phyloP scores from a whole-genome alignment of 805 yeast genomes.

The Saturnispora serradocipensis region DNA sequence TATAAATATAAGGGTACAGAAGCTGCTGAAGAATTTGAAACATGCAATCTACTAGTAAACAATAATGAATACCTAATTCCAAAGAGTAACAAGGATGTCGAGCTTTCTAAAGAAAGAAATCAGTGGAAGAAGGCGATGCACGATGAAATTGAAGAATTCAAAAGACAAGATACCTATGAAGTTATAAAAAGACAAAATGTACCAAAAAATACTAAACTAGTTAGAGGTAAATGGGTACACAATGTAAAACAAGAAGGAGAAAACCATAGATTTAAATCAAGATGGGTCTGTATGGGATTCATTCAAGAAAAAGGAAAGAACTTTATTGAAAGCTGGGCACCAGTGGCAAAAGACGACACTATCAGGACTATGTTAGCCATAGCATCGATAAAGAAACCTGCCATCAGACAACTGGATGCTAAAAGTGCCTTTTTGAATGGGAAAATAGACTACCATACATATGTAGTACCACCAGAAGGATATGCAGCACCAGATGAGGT shows the following conservation, averaged over 20 bases:
- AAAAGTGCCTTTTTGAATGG: background rate
- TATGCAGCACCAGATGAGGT: background rate
- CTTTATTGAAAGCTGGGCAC: too few relatives aligned
- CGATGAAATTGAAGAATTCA: background rate
- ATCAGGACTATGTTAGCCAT: too few relatives aligned
- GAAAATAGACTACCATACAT: background rate
- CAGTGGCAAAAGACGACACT: too few relatives aligned
- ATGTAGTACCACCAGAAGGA: background rate
- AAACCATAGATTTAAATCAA: too few relatives aligned
- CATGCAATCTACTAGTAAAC: background rate
- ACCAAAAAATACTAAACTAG: background rate
- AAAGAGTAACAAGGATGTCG: background rate
- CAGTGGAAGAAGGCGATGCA: background rate
- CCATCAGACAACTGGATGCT: background rate
- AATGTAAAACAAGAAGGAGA: too few relatives aligned
- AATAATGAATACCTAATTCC: background rate
- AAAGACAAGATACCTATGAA: background rate
- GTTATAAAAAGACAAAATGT: background rate
- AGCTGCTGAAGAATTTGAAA: background rate
- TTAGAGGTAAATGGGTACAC: background rate
- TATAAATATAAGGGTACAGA: too few relatives aligned
- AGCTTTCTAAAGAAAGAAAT: background rate
- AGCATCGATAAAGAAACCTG: background rate
- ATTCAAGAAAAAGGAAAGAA: too few relatives aligned
- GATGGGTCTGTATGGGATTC: too few relatives aligned